Evolutionary conservation across 192 early-diverging fungal genomes (phyloP).

Genomic region (Linnemannia zychae): DNA sequence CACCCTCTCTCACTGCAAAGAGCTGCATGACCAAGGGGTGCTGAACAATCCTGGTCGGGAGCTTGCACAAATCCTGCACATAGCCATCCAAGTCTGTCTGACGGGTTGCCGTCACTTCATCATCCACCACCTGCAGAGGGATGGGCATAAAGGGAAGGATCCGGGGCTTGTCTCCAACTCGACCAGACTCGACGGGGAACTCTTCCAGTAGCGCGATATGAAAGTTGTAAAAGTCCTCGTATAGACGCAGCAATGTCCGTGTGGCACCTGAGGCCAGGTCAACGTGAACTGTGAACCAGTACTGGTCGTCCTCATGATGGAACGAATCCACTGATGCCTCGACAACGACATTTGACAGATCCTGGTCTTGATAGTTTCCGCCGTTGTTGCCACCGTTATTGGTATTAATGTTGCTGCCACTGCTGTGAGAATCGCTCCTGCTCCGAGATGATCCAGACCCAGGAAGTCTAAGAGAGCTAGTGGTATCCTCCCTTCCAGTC

Average conservation of each 20-base stretch:
- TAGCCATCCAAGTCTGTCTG: slow-evolving; percentile 76
- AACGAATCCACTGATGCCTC: slow-evolving; percentile 74
- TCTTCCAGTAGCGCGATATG: slow-evolving; percentile 76
- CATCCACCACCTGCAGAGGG: slow-evolving; percentile 72
- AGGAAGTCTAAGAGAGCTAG: slow-evolving; percentile 3
- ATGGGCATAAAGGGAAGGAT: slow-evolving; percentile 78
- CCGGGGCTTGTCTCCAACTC: slow-evolving; percentile 61
- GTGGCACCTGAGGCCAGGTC: slow-evolving; percentile 64
- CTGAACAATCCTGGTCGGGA: slow-evolving; percentile 70
- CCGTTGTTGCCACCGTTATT: neutral
- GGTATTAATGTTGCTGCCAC: neutral
- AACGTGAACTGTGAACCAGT: slow-evolving; percentile 77
- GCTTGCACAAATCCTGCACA: slow-evolving; percentile 70
- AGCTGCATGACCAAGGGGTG: slow-evolving; percentile 61
- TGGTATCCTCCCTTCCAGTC: slow-evolving; percentile 9
- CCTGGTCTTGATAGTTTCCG: neutral
- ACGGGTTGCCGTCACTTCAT: slow-evolving; percentile 75
- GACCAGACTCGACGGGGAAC: slow-evolving; percentile 76
- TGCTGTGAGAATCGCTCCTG: slow-evolving; percentile 18
- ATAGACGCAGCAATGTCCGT: slow-evolving; percentile 76
- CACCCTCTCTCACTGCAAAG: slow-evolving; percentile 69
- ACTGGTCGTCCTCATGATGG: slow-evolving; percentile 77
- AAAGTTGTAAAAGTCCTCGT: slow-evolving; percentile 86
- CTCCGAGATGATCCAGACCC: slow-evolving; percentile 8
- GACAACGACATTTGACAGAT: slow-evolving; percentile 43